Evolutionary conservation across 2,329 filamentous ascomycete species (phyloP).

Genomic region (Pseudopithomyces chartarum): DNA sequence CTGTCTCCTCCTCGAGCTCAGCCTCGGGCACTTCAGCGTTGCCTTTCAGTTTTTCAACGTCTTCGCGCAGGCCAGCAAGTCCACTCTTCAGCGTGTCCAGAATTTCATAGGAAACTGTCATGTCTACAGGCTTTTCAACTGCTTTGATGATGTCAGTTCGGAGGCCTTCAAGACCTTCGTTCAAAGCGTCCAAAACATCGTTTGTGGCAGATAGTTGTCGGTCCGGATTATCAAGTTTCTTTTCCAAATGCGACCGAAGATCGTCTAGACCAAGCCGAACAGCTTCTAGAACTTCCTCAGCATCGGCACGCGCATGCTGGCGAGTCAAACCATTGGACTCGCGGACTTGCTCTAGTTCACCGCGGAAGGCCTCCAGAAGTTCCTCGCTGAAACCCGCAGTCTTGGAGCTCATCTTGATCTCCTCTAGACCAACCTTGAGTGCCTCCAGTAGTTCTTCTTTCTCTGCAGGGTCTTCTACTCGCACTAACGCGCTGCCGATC

Average conservation of each 20-base stretch:
- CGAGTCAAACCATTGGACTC: constrained; percentile 48
- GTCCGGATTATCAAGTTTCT: constrained; percentile 60
- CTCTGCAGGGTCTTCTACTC: constrained; percentile 36
- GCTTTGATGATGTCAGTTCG: constrained; percentile 76
- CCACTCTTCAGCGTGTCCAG: constrained; percentile 86
- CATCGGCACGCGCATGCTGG: constrained; percentile 48
- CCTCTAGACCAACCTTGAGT: constrained; percentile 44
- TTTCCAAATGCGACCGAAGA: constrained; percentile 54
- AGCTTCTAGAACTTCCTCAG: constrained; percentile 56
- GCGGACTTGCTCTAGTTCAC: constrained; percentile 56
- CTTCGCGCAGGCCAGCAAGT: constrained; percentile 72
- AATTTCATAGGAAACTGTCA: constrained; percentile 87
- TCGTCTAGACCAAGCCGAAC: constrained; percentile 57
- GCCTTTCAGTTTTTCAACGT: constrained; percentile 79
- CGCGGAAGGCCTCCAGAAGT: constrained; percentile 57
- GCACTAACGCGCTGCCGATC: constrained; percentile 49
- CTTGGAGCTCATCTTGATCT: constrained; percentile 38
- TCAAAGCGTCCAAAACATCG: constrained; percentile 65
- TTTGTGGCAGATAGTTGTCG: constrained; percentile 59
- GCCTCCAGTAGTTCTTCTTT: constrained; percentile 50
- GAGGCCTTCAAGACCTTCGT: constrained; percentile 74
- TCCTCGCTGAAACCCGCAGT: constrained; percentile 51
- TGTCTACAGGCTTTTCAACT: constrained; percentile 77
- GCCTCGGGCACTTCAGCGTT: constrained; percentile 46
- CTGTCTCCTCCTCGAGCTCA: constrained; percentile 54